These are phyloP conservation scores for Epichloe aotearoae DNA, from an alignment of 2,329 filamentous ascomycete genomes.

Conservation along the genomic window DNA sequence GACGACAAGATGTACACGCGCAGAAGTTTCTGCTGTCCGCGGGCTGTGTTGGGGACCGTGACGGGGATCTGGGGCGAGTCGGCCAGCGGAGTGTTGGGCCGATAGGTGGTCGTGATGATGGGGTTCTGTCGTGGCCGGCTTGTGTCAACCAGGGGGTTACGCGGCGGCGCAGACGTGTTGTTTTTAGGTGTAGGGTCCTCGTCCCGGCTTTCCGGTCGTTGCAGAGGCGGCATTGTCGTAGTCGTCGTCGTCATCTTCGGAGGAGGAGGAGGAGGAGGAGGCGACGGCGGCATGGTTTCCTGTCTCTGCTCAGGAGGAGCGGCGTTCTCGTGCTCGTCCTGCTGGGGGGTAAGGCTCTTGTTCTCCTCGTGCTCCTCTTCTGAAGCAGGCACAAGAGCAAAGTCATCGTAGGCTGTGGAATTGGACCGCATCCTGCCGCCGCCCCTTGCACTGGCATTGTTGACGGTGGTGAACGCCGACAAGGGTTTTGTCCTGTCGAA, in stretches of 20 bases:
- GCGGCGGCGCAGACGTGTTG: conserved; percentile 16
- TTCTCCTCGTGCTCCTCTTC: conserved; percentile 57
- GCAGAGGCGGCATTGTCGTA: not conserved
- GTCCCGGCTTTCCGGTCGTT: conserved; percentile 3
- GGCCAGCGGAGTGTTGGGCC: conserved; percentile 38
- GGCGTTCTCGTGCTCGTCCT: conserved; percentile 44
- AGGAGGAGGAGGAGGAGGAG: too few relatives aligned
- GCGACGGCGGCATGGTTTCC: not conserved
- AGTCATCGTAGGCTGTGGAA: conserved; percentile 70
- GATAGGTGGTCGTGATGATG: conserved; percentile 47
- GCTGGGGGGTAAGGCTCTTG: conserved; percentile 52
- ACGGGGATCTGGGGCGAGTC: conserved; percentile 40
- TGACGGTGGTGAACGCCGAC: conserved; percentile 69
- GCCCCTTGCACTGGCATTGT: conserved; percentile 63
- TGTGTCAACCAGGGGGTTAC: conserved; percentile 16
- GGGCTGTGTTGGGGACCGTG: conserved; percentile 28
- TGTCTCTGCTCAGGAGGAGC: conserved; percentile 9
- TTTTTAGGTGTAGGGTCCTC: conserved; percentile 10
- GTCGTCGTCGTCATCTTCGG: not conserved
- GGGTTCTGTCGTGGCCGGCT: conserved; percentile 38
- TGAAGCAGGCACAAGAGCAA: conserved; percentile 63
- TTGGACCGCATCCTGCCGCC: conserved; percentile 47
- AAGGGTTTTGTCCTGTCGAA: conserved; percentile 61
- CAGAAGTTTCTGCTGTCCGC: conserved; percentile 57
- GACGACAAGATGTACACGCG: conserved; percentile 58